Conservation (phyloP, 2,329 filamentous ascomycete genomes). For the Diplodia scrobiculata region DNA sequence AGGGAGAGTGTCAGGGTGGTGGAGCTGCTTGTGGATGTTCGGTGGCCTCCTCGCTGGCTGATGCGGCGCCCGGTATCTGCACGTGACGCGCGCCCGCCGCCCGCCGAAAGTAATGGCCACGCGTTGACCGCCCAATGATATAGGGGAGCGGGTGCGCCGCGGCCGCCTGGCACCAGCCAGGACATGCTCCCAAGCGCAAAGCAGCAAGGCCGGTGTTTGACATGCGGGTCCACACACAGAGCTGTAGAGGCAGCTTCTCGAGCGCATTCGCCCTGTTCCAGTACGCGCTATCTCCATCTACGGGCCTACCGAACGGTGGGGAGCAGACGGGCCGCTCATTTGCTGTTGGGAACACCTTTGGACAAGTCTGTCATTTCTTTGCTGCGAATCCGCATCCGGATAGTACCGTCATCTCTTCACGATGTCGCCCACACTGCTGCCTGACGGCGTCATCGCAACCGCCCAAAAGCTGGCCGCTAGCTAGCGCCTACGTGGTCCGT, state of each 20-base stretch:
- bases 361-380: not conserved
- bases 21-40: conserved; percentile 28
- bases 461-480: not conserved
- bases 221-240: not conserved
- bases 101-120: conserved; percentile 2
- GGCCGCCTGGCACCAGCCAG: not conserved
- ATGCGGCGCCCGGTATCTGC: conserved; percentile 27
- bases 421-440: not conserved
- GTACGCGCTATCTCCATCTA: not conserved
- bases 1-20: conserved; percentile 31
- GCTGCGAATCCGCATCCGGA: not conserved
- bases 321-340: not conserved
- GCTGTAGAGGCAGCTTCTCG: not conserved
- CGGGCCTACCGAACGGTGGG: not conserved
- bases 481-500: not conserved
- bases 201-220: not conserved
- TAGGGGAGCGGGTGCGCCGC: conserved; percentile 3
- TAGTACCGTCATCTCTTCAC: not conserved
- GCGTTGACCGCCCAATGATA: conserved; percentile 8
- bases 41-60: conserved; percentile 29
- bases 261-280: not conserved
- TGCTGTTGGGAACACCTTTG: not conserved
- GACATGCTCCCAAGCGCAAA: not conserved
- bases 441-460: conserved; percentile 1
- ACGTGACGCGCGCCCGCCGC: conserved; percentile 3